These are phyloP conservation scores for Creolimax fragrantissima DNA, from an alignment of 78 protist species.

Conservation along the genomic window DNA sequence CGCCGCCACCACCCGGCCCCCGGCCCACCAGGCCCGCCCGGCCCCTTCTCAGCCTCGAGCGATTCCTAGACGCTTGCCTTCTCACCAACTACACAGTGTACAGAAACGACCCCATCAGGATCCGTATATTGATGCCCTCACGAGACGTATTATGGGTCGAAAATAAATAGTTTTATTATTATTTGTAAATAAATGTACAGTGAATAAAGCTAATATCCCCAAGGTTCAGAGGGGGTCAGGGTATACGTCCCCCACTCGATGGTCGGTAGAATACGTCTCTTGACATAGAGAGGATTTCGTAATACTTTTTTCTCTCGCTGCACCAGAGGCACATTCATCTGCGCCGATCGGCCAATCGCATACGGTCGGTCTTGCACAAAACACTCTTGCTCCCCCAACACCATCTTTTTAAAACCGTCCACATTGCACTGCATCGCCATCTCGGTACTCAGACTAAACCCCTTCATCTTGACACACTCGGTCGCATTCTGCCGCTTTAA, in stretches of 20 bases:
- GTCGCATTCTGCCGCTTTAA: background rate
- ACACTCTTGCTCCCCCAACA: background rate
- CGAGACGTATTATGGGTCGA: too few species aligned
- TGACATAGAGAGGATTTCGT: background rate
- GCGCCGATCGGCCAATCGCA: background rate
- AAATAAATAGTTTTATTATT: too few species aligned
- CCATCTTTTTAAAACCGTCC: background rate
- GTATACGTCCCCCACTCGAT: background rate
- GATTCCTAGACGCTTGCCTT: too few species aligned
- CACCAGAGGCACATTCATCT: background rate
- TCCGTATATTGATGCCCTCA: too few species aligned
- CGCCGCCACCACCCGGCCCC: too few species aligned
- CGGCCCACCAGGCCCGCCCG: too few species aligned
- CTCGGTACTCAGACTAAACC: background rate
- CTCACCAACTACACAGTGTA: too few species aligned
- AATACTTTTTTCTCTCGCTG: background rate
- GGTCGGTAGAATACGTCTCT: background rate
- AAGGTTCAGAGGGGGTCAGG: background rate
- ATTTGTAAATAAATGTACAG: too few species aligned
- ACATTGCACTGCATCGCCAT: background rate
- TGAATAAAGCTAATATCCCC: too few species aligned
- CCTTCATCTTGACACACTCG: background rate
- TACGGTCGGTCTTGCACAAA: background rate
- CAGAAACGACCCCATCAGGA: too few species aligned
- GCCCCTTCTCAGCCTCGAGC: too few species aligned